Percentiles rank a stretch among this genome's conserved stretches.
phyloP scores from a whole-genome alignment of 2,329 filamentous ascomycete species.

The Fusarium transvaalense region DNA sequence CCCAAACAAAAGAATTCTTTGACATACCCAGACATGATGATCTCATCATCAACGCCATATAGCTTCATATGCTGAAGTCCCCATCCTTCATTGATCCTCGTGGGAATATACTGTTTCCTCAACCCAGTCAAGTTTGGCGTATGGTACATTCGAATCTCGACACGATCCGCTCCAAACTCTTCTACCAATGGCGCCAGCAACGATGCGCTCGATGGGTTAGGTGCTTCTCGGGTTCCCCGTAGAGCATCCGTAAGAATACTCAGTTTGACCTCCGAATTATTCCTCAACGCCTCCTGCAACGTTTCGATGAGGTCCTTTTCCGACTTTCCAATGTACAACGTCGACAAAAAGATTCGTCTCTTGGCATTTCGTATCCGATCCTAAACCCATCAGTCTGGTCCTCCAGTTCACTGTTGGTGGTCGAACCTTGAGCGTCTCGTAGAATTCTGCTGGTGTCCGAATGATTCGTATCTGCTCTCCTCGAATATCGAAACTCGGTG shows the following conservation, averaged over 20 bases:
- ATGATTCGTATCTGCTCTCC: slow-evolving; percentile 86
- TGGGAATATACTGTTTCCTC: slow-evolving; percentile 85
- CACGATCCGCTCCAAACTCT: slow-evolving; percentile 85
- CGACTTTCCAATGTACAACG: slow-evolving; percentile 93
- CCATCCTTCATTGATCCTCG: slow-evolving; percentile 97
- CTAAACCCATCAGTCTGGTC: slow-evolving; percentile 57
- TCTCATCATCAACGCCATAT: slow-evolving; percentile 94
- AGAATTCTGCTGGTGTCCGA: slow-evolving; percentile 87
- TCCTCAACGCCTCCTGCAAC: slow-evolving; percentile 78
- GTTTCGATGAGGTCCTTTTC: slow-evolving; percentile 89
- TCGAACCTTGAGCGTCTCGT: slow-evolving; percentile 84
- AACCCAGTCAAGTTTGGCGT: slow-evolving; percentile 94
- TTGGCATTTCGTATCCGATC: slow-evolving; percentile 85
- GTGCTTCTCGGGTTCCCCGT: slow-evolving; percentile 90
- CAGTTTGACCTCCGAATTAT: slow-evolving; percentile 81
- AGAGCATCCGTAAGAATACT: slow-evolving; percentile 93
- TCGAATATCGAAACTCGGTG: slow-evolving; percentile 88
- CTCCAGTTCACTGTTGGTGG: background rate
- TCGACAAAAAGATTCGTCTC: slow-evolving; percentile 89
- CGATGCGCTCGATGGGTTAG: slow-evolving; percentile 87
- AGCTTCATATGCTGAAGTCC: slow-evolving; percentile 99
- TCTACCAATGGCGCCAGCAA: slow-evolving; percentile 84
- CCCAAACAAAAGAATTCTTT: accelerated
- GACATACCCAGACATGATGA: slow-evolving; percentile 86
- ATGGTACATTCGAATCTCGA: slow-evolving; percentile 97